Conservation (phyloP, 140 eudicot genomes). For the Bidens hawaiensis region DNA sequence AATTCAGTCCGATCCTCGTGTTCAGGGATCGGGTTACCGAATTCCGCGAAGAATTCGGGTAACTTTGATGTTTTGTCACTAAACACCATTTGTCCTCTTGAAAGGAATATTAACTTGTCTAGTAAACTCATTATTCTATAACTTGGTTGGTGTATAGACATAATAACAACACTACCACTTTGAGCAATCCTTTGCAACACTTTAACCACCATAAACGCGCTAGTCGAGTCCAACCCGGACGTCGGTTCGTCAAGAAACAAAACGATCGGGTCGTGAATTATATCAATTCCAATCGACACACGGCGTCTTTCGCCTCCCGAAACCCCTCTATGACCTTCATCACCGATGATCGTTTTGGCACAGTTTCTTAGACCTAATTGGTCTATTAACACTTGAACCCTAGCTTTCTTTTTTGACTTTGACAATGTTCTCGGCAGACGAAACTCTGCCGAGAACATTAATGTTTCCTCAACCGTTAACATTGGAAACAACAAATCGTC, state of each 20-base stretch:
- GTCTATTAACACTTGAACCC: slow-evolving; percentile 73
- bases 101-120: slow-evolving; percentile 63
- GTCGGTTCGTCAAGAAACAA: slow-evolving; percentile 95
- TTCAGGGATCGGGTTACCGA: slow-evolving; percentile 73
- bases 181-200: slow-evolving; percentile 85
- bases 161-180: slow-evolving; percentile 85
- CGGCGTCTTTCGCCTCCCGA: slow-evolving; percentile 94
- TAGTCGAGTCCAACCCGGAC: slow-evolving; percentile 88
- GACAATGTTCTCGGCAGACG: slow-evolving; percentile 66
- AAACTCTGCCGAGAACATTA: slow-evolving; percentile 89
- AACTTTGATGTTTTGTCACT: slow-evolving; percentile 47
- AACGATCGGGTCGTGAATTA: slow-evolving; percentile 81
- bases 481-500: slow-evolving; percentile 83
- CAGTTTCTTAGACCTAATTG: slow-evolving; percentile 70
- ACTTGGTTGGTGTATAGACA: slow-evolving; percentile 92
- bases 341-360: slow-evolving; percentile 85
- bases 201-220: slow-evolving; percentile 91
- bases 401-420: slow-evolving; percentile 55
- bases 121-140: slow-evolving; percentile 56
- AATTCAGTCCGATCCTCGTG: slow-evolving; percentile 69
- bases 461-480: slow-evolving; percentile 89
- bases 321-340: slow-evolving; percentile 88
- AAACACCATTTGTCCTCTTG: slow-evolving; percentile 80
- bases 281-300: slow-evolving; percentile 84
- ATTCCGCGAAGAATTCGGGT: slow-evolving; percentile 47